Evolutionary conservation across 345 rosid species (phyloP), one percentile per base, ranked within the genome.

Genomic region (Gossypium australe): DNA sequence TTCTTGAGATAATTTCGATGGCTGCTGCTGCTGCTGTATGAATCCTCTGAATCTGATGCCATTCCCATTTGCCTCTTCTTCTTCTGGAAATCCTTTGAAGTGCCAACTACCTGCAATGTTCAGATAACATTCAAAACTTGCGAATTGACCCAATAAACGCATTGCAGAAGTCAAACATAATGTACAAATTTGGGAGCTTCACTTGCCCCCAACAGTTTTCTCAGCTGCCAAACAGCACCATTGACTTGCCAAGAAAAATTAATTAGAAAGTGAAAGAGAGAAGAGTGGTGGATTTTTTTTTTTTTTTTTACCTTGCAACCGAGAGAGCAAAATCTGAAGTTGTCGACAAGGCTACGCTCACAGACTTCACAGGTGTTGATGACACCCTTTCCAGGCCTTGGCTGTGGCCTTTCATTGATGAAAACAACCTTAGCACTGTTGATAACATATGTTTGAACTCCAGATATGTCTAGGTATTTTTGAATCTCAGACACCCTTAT

Each of bases 351-450:
- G 84, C 94, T 89, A 48, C 99, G 97, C 17, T 93, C 88, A 45
- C 99, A 93, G 81, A 89, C 98, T 71, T 90, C 89, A 70, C 99
- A 95, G 64, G 97, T 95, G 82, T 92, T 93, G 70, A 94, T 91
- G 17, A 91, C 97, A 0, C 98, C 97, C 84, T 95, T 95, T 11
- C 97, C 97, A 2, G 97, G 98, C 87, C 97, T 88, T 11, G 97
- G 98, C 85, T 93, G 99, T 63, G 99, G 98, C 67, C 99, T 87
- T 79, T 96, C 97, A 16, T 96, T 96, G 85, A 96, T 79, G 87
- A 96, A 96, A 53, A 96, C 98, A n/a, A 95, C 95, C 77, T 89
- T 89, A 7, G 99, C 99, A 74, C 99, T 95, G 84, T 95, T 95
- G 63, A 96, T 96, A 67, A 96, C 91, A 87, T 96, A 96, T 11